Conservation (phyloP, 768 basidiomycete genomes). For the Tylopilus sp. region DNA sequence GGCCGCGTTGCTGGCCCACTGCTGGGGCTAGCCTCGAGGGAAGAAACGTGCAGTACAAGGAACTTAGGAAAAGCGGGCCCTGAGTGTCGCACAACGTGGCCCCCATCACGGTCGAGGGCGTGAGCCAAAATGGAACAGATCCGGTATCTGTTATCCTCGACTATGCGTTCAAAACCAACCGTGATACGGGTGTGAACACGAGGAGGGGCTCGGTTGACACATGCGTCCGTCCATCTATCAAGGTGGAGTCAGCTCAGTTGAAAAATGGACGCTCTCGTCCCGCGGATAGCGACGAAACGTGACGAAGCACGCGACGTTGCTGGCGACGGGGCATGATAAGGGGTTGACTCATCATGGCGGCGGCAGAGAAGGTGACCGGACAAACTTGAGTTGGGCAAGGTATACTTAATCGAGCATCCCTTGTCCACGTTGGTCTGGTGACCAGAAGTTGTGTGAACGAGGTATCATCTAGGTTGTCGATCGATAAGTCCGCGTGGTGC, state of each 20-base stretch:
- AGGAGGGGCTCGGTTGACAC: conserved; percentile 5
- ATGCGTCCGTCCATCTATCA: not conserved
- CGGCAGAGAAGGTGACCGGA: conserved; percentile 3
- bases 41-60: not conserved
- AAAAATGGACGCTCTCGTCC: not conserved
- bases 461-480: not conserved
- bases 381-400: not conserved
- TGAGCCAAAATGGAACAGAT: not conserved
- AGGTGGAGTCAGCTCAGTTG: conserved; percentile 5
- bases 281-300: conserved; percentile 11
- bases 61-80: not conserved
- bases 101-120: not conserved
- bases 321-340: not conserved
- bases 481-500: not conserved
- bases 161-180: not conserved
- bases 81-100: not conserved
- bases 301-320: conserved; percentile 3
- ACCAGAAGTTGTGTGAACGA: not conserved
- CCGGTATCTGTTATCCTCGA: not conserved
- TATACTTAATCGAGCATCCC: not conserved
- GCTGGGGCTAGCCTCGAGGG: not conserved
- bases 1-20: not conserved
- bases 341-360: no score
- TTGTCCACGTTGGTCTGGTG: not conserved
- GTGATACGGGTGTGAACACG: conserved; percentile 9